Base-by-base conservation (phyloP, 2,329 filamentous ascomycete species). In the Microdochium trichocladiopsis region DNA sequence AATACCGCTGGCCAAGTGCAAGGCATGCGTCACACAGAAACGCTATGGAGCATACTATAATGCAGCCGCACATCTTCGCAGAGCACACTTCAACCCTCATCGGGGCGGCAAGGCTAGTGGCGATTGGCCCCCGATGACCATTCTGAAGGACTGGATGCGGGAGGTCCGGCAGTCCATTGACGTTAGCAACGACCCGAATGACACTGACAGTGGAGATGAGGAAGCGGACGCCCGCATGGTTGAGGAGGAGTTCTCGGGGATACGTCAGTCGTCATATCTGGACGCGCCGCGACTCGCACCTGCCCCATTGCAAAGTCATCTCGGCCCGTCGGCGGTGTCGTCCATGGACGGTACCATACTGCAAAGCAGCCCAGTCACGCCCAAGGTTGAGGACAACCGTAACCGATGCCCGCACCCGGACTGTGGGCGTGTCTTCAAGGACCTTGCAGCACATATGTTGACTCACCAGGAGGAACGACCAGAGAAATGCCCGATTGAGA, bases 401-500 rank as follows among this genome's bases (percentile, higher is more conserved):
- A 67, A 66, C 47, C 78, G 88, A 56, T 95, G 90, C 74, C 88
- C 88, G 1, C 85, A 91, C 63, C 84, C 87, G 6, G 90, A 93
- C 53, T 96, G 91, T 62, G 90, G 90, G 57, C 85, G 88, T 62
- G 78, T 86, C 53, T 95, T 95, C 79, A 95, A 95, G 72, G 91
- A 96, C 64, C 74, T 95, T 57, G 93, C 93, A 71, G 91, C 92
- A 9, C 92, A 96, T 70, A 93, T 95, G 87, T 81, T 96, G 66
- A 96, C 92, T 0, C 92, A 96, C 69, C 89, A 94, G 70, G 87
- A 84, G 53, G 90, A 96, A 72, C 80, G 92, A 23, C 92, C 92
- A 0, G 91, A 96, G 67, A 96, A 96, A 74, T 96, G 92, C 71
- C 92, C 92, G 1, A 96, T 96, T 60, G 78, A 87, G 53, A 94